Percentiles rank a stretch among this genome's conserved stretches.
Evolutionary conservation across 1,139 yeast species (phyloP).

Genomic region (Yamadazyma dushanensis): DNA sequence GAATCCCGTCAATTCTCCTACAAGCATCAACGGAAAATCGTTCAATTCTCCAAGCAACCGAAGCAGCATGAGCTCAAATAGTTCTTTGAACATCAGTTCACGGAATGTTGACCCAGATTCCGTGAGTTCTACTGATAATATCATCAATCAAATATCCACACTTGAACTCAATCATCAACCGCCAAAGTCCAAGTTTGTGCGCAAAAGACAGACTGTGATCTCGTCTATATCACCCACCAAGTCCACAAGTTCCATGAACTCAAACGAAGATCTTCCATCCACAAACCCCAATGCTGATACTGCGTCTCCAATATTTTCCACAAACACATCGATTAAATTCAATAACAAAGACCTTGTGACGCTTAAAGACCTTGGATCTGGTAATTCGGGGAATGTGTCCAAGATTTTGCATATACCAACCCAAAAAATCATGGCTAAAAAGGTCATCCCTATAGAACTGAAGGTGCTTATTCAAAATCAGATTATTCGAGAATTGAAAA

Average conservation of each 20-base stretch:
- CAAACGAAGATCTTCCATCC: conserved; percentile 10
- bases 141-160: conserved; percentile 33
- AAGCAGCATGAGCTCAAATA: conserved; percentile 9
- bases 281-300: conserved; percentile 12
- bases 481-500: conserved; percentile 82
- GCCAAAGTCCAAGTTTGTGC: conserved; percentile 10
- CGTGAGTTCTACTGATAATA: conserved; percentile 21
- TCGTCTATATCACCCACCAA: conserved; percentile 47
- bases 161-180: conserved; percentile 27
- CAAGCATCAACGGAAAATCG: not conserved
- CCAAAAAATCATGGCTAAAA: conserved; percentile 87
- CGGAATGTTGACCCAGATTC: conserved; percentile 32
- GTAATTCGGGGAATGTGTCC: conserved; percentile 91
- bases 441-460: conserved; percentile 82
- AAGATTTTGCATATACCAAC: conserved; percentile 89
- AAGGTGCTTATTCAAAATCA: conserved; percentile 81
- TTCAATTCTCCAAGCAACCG: conserved; percentile 7
- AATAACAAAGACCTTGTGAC: conserved; percentile 70
- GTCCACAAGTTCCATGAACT: conserved; percentile 24
- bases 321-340: conserved; percentile 44
- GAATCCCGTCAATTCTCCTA: conserved; percentile 2
- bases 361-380: conserved; percentile 80
- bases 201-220: conserved; percentile 45
- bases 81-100: conserved; percentile 22
- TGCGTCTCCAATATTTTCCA: conserved; percentile 38